Base-by-base conservation (phyloP, 2,329 filamentous ascomycete species). In the Sphaerulina musiva region DNA sequence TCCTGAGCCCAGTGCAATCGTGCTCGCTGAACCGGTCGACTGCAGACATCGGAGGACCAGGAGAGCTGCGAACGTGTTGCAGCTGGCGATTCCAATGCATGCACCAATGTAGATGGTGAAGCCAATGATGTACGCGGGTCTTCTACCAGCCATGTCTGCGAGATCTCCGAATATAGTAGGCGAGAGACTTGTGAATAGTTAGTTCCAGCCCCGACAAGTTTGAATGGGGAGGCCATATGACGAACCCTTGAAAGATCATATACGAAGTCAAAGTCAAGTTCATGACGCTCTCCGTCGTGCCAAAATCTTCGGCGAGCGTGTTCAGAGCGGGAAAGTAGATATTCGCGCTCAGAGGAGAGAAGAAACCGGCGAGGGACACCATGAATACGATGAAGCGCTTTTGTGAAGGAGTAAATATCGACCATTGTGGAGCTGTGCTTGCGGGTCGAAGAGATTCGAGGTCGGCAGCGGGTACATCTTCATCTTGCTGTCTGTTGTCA, bases 261-360 rank as follows among this genome's bases (percentile, higher is more conserved):
- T 81, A 84, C 0, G 79, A 79, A 2, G 81, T 84, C 23, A 80
- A 64, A 6, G 76, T 78, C 48, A 80, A 63, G 62, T 79, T 78
- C 60, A 79, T 73, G 48, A 68, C 54, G 14, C 55, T 62, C 9
- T 60, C 64, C 3, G 67, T 64, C 23, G 80, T 74, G 14, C 72
- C 29, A 11, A 81, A 70, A 46, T 79, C 76, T 3, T 70, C 56
- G 7, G 78, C 72, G 6, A 82, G 69, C 2, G 72, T 68, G 9
- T 73, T 73, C 31, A 81, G 63, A 0, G 79, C 78, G 2, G 79
- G 80, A 44, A 79, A 75, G 68, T 79, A 80, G 48, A 81, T 79
- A 55, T 76, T 78, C 32, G 73, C 74, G 3, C 77, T 76, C 10
- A 78, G 59, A 1, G 78, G 78, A 2, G 78, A 79, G 66, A 81